A percentile compares a stretch with the other conserved stretches of the same genome.
phyloP scores from a whole-genome alignment of 2,329 filamentous ascomycete species.

The Aspergillus caelatus region DNA sequence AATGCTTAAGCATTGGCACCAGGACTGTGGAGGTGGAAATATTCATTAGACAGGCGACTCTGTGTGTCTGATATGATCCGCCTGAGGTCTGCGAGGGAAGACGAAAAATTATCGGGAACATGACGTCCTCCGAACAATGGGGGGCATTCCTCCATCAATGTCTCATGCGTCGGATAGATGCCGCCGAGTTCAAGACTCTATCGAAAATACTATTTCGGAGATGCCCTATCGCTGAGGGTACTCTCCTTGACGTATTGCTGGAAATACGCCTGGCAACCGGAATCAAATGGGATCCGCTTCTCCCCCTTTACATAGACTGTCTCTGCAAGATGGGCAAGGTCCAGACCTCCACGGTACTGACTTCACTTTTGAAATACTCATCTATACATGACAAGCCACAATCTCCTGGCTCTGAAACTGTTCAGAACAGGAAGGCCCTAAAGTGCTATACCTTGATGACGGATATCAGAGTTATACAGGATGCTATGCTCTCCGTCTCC shows the following conservation, averaged over 20 bases:
- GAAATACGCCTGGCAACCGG: constrained; percentile 35
- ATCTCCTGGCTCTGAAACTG: constrained; percentile 7
- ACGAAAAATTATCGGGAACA: constrained; percentile 19
- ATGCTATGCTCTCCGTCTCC: constrained; percentile 43
- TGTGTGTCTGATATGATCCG: constrained; percentile 13
- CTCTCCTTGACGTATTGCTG: constrained; percentile 39
- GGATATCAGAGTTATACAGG: constrained; percentile 46
- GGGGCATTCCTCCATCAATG: constrained; percentile 40
- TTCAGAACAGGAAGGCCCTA: constrained; percentile 14
- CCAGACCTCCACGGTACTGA: constrained; percentile 38
- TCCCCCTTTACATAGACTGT: constrained; percentile 45
- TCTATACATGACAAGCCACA: constrained; percentile 32
- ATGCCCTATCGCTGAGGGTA: constrained; percentile 33
- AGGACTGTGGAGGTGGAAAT: constrained; percentile 4
- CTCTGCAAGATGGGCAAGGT: constrained; percentile 38
- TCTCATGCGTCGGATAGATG: constrained; percentile 40
- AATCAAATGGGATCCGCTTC: constrained; percentile 45
- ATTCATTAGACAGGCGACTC: constrained; percentile 1
- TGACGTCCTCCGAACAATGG: constrained; percentile 40
- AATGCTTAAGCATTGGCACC: constrained; percentile 16
- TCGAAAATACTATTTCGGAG: constrained; percentile 37
- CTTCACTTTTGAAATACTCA: constrained; percentile 38
- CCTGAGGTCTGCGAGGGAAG: not conserved
- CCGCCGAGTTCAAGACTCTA: constrained; percentile 41
- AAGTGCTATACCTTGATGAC: constrained; percentile 42